Evolutionary conservation across 768 basidiomycete species (phyloP), one percentile per base, ranked within the genome.

Genomic region (Podaxis mareebaensis): DNA sequence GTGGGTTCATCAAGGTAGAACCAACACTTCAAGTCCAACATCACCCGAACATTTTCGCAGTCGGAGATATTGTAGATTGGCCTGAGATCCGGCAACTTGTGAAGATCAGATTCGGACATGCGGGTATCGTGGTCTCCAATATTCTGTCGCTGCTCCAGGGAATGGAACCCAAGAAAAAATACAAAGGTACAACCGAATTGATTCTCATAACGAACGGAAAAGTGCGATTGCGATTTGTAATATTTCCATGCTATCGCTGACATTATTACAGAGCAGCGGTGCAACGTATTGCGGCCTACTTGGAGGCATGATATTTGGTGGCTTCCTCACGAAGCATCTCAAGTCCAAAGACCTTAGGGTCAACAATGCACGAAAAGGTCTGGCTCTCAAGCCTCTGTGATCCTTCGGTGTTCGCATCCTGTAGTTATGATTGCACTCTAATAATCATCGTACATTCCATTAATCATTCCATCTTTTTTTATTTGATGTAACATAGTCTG

Each of bases 21-120:
- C 73, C 80, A 1, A 85, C 82, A 10, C 75, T 89, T 20, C 84
- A 88, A 69, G 69, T 89, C 3, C 69, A 64, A 15, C 73, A 73
- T 0, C 73, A 85, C 68, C 70, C 79, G 0, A 74, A 75, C 57
- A 81, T 89, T 22, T 89, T 86, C 65, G 88, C 86, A 0, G 70
- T 76, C 3, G 87, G 88, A 1, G 88, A 89, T 67, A 77, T 84
- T 58, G 79, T 82, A 60, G 82, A 86, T 53, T 80, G 77, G 71
- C 60, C 67, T 0, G 88, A 88, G 69, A 82, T 83, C 67, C 87
- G 88, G 68, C 86, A 77, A 58, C 65, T 75, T n/a, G 67, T 67
- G 20, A 89, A 89, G 67, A 76, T 77, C 2, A 64, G 56, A 0
- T 52, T 49, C 2, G 75, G 72, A 2, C 88, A 89, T 52, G 73